These are phyloP conservation scores for Elaeis oleifera DNA, from an alignment of 202 grass and related monocot species.

Conservation along the genomic window DNA sequence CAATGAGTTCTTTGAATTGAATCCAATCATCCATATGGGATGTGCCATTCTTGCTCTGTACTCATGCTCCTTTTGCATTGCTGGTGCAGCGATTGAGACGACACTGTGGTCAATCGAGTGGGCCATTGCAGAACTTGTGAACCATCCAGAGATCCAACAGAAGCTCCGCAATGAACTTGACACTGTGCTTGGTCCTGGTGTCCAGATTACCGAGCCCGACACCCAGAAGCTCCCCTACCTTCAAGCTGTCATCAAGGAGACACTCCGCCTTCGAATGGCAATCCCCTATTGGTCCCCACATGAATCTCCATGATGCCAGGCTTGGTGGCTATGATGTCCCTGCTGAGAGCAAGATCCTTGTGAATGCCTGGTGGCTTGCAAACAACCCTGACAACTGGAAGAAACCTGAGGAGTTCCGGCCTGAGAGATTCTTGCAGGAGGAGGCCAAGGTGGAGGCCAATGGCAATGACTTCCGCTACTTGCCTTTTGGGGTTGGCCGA, in stretches of 20 bases:
- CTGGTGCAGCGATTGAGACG: conserved; percentile 69
- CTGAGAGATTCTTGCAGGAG: conserved; percentile 85
- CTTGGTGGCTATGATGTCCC: conserved; percentile 63
- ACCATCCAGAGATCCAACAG: conserved; percentile 61
- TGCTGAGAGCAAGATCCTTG: conserved; percentile 81
- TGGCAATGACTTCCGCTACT: conserved; percentile 78
- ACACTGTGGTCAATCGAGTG: conserved; percentile 91
- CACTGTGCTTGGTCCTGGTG: conserved; percentile 31
- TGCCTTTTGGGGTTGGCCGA: conserved; percentile 76
- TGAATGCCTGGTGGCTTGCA: conserved; percentile 85
- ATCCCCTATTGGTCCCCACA: conserved; percentile 81
- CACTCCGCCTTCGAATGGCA: conserved; percentile 75
- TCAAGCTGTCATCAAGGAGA: conserved; percentile 83
- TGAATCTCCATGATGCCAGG: conserved; percentile 78
- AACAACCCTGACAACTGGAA: conserved; percentile 69
- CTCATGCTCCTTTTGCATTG: background rate
- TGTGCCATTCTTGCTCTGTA: no score
- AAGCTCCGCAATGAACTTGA: conserved; percentile 58
- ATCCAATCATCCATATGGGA: no score
- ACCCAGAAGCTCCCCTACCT: conserved; percentile 64
- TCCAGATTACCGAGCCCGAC: conserved; percentile 71
- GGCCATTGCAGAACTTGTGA: conserved; percentile 80
- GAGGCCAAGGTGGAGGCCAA: conserved; percentile 69
- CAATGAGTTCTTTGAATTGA: no score
- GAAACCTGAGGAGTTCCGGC: conserved; percentile 70